These are phyloP conservation scores for Pisolithus albus DNA, from an alignment of 768 basidiomycete species.

Conservation along the genomic window DNA sequence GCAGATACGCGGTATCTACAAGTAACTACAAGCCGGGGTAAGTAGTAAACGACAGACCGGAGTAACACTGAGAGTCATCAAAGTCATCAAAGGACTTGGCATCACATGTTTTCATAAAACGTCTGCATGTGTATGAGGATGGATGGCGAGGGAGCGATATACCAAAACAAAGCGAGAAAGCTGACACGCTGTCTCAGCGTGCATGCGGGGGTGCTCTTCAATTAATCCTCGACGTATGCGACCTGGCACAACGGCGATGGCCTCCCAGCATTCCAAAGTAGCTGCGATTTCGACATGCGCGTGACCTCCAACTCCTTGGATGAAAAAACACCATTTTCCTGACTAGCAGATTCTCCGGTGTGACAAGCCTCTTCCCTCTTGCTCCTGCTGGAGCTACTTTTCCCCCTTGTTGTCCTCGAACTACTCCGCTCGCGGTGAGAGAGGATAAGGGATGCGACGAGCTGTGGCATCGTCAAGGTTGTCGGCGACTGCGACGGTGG, in stretches of 20 bases:
- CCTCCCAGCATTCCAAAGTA: not conserved
- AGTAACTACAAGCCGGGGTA: too few species aligned
- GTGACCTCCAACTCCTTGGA: not conserved
- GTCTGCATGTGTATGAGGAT: too few species aligned
- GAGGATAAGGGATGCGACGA: constrained; percentile 25
- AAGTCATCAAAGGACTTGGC: too few species aligned
- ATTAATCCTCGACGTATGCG: constrained; percentile 30
- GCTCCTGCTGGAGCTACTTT: not conserved
- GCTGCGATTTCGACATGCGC: too few species aligned
- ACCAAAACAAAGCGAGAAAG: too few species aligned
- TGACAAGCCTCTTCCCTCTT: not conserved
- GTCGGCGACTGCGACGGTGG: constrained; percentile 9
- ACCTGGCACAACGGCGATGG: constrained; percentile 13
- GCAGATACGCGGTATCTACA: too few species aligned
- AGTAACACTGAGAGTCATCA: too few species aligned
- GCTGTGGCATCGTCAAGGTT: constrained; percentile 26
- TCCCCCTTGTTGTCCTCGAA: not conserved
- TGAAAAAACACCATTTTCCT: not conserved
- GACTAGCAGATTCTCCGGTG: not conserved
- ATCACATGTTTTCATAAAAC: too few species aligned
- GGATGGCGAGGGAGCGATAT: too few species aligned
- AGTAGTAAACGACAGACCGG: too few species aligned
- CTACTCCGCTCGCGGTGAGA: constrained; percentile 19
- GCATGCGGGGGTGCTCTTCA: constrained; percentile 30
- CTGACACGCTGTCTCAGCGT: constrained; percentile 2